Base-by-base conservation (phyloP, 257 asterid species). In the Petunia secreta region DNA sequence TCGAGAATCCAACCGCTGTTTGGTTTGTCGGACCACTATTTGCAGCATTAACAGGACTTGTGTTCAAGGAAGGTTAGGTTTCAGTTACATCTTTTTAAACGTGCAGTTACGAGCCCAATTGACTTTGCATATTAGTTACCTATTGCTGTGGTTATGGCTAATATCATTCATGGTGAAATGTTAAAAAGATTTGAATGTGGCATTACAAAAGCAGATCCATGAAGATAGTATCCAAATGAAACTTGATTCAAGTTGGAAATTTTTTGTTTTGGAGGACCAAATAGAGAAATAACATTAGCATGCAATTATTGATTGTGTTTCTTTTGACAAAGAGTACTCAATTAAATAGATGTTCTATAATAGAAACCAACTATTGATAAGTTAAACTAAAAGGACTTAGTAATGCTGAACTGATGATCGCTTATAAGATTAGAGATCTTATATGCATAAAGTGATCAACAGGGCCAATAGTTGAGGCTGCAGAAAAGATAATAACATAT, bases 21-120 rank as follows among this genome's bases (percentile, higher is more conserved):
- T 96, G 98, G 99, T 83, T 96, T 37, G 93, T 96, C 39, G 98
- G 99, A 15, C 99, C 77, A 5, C 89, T 95, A 62, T 95, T 95
- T 85, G 99, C 98, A 85, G 84, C 98, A 75, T 83, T 92, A 67
- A 94, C 98, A 15, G 98, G 99, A 25, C 96, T 96, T 38, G 98
- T 96, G 25, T 94, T 96, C 88, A 94, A 96, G 85, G 98, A 96
- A 96, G 98, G 99, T 71, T 89, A 37, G 66, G 16, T 25, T 46
- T 54, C 57, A 9, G 16, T 13, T 43, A 65, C 71, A 7, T 55
- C 38, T 54, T 65, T 40, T 39, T 40, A 62, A 11, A 38, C 16
- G 53, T 3, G 25, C 54, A 41, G 55, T 67, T 38, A 50, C 52
- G 25, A 5, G 46, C 16, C 41, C 5, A 58, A 16, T 63, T 44